Conservation (phyloP, 164 flowering plant genomes). For the Macadamia integrifolia region DNA sequence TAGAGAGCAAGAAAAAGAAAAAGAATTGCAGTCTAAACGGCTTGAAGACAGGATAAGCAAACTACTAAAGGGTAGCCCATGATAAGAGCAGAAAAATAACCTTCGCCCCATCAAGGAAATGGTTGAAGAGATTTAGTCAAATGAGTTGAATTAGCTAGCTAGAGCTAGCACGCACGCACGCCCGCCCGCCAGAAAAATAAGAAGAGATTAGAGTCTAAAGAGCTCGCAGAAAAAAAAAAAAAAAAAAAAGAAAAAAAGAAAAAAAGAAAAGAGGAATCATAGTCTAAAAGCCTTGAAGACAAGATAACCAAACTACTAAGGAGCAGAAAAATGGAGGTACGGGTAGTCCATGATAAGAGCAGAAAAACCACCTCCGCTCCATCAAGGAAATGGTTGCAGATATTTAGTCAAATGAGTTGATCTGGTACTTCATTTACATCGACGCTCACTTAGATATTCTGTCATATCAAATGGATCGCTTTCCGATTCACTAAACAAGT, state of each 20-base stretch:
- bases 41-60: neutral
- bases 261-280: no score
- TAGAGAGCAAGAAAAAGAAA: no score
- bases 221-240: neutral
- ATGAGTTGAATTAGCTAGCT: neutral
- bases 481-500: slow-evolving; percentile 2
- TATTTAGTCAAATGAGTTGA: slow-evolving; percentile 7
- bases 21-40: neutral
- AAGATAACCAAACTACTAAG: neutral
- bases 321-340: neutral
- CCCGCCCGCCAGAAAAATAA: no score
- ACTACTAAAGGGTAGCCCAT: neutral
- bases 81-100: neutral
- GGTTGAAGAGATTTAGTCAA: slow-evolving; percentile 3
- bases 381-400: neutral
- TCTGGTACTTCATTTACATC: neutral
- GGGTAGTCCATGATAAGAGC: no score
- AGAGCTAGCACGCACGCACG: no score
- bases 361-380: neutral
- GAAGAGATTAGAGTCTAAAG: neutral
- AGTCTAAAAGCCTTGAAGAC: no score
- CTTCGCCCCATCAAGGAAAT: neutral
- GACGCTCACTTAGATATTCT: neutral
- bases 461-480: slow-evolving; percentile 1
- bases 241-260: no score